Base-by-base conservation (phyloP, 2,329 filamentous ascomycete species). In the Cordyceps pruinosa region DNA sequence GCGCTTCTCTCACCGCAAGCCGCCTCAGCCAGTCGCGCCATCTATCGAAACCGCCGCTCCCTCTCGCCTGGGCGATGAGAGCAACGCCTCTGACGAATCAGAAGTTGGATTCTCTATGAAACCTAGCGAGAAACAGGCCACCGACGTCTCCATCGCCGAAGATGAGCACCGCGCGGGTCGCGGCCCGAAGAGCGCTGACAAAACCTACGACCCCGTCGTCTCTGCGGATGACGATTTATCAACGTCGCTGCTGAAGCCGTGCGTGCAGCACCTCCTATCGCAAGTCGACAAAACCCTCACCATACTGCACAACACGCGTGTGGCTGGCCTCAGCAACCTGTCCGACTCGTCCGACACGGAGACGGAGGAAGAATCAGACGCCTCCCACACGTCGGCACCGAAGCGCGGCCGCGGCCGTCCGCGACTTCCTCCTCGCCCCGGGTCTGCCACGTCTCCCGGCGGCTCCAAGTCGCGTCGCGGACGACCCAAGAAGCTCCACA, bases 221-320 rank as follows among this genome's bases (percentile, higher is more conserved):
- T 80, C 87, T 8, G 79, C 83, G 1, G 86, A 96, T 63, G 90
- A 96, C 62, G 84, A 88, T 2, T 68, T 77, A 48, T 88, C 89
- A 0, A 75, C 79, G 58, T 68, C 71, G 2, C 74, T 95, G 5
- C 73, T 96, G 17, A 78, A 79, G 0, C 89, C 90, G 0, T 79
- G 83, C 0, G 79, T 88, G 12, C 78, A 85, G n/a, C 86, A 89
- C 62, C 80, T 92, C 17, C 75, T 96, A 9, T 72, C 77, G 1
- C 82, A 84, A 35, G 68, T 96, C 1, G 90, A 97, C 63, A 70
- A 75, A 5, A 77, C 93, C 1, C 78, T 96, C 6, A 75, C 78
- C 30, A 82, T 85, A 4, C 76, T 97, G 15, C 89, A 92, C 66
- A 82, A 85, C 58, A 78, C 82, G 1, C 81, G 86, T 37, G 73